Conservation (phyloP, 208 protist species). For the Leishmania turanica region DNA sequence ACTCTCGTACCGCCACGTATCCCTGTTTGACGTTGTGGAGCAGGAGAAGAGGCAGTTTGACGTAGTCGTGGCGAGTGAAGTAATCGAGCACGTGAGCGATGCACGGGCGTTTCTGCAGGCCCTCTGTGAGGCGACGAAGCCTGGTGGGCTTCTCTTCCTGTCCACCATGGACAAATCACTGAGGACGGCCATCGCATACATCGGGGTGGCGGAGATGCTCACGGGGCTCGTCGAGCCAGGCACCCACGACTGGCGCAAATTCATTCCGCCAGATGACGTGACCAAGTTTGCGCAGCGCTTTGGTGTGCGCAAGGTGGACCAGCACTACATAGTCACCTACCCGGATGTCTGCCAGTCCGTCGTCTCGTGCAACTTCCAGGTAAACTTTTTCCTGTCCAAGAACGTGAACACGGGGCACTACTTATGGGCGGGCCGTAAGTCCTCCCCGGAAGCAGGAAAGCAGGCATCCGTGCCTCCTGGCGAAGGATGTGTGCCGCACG, state of each 20-base stretch:
- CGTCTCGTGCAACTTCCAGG: slow-evolving; percentile 57
- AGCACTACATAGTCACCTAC: slow-evolving; percentile 73
- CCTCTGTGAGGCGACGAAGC: slow-evolving; percentile 78
- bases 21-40: slow-evolving; percentile 53
- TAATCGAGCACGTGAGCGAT: slow-evolving; percentile 94
- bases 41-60: slow-evolving; percentile 50
- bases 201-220: slow-evolving; percentile 88
- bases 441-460: neutral
- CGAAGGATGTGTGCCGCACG: neutral
- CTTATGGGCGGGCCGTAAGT: slow-evolving; percentile 80
- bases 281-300: slow-evolving; percentile 46
- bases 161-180: slow-evolving; percentile 94
- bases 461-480: slow-evolving; percentile 4
- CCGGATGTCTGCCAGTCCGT: slow-evolving; percentile 65
- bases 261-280: slow-evolving; percentile 83
- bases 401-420: slow-evolving; percentile 81
- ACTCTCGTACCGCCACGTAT: slow-evolving; percentile 34
- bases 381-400: slow-evolving; percentile 67
- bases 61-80: slow-evolving; percentile 90
- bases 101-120: slow-evolving; percentile 80
- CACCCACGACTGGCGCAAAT: slow-evolving; percentile 94
- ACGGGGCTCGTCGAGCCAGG: slow-evolving; percentile 80
- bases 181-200: slow-evolving; percentile 71
- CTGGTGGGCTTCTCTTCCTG: slow-evolving; percentile 87
- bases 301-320: slow-evolving; percentile 64